These are phyloP conservation scores for Colletotrichum sp. DNA, from an alignment of 2,329 filamentous ascomycete species.

Conservation along the genomic window DNA sequence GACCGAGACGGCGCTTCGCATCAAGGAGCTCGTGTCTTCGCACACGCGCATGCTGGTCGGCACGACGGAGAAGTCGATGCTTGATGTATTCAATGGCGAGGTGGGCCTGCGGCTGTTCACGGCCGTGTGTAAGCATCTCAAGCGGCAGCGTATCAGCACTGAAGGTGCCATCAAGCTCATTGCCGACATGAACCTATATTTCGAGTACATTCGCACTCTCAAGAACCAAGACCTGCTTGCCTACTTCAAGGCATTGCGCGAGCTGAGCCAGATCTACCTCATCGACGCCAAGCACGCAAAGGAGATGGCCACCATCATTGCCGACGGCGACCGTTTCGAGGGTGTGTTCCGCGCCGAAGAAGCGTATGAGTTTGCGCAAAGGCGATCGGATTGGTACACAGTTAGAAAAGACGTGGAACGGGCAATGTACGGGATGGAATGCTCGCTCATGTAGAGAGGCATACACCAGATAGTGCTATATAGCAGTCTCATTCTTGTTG, in stretches of 20 bases:
- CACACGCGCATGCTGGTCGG: slow-evolving; percentile 94
- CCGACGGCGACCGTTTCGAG: slow-evolving; percentile 86
- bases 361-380: slow-evolving; percentile 95
- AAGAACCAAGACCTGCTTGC: slow-evolving; percentile 83
- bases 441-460: slow-evolving; percentile 72
- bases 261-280: slow-evolving; percentile 94
- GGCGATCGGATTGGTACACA: slow-evolving; percentile 93
- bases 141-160: slow-evolving; percentile 90
- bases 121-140: slow-evolving; percentile 94
- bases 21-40: slow-evolving; percentile 84
- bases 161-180: slow-evolving; percentile 92
- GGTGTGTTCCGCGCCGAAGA: slow-evolving; percentile 95
- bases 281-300: slow-evolving; percentile 88
- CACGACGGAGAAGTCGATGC: slow-evolving; percentile 96
- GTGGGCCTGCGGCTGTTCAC: slow-evolving; percentile 92
- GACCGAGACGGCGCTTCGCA: slow-evolving; percentile 77
- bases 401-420: slow-evolving; percentile 89
- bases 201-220: slow-evolving; percentile 80
- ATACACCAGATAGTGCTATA: neutral
- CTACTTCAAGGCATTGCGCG: slow-evolving; percentile 90
- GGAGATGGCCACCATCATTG: slow-evolving; percentile 94
- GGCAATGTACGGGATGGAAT: slow-evolving; percentile 97
- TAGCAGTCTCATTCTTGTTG: neutral
- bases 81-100: slow-evolving; percentile 98
- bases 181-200: slow-evolving; percentile 95